phyloP scores from a whole-genome alignment of 352 stramenopile genomes.

The Globisporangium recalcitrans region DNA sequence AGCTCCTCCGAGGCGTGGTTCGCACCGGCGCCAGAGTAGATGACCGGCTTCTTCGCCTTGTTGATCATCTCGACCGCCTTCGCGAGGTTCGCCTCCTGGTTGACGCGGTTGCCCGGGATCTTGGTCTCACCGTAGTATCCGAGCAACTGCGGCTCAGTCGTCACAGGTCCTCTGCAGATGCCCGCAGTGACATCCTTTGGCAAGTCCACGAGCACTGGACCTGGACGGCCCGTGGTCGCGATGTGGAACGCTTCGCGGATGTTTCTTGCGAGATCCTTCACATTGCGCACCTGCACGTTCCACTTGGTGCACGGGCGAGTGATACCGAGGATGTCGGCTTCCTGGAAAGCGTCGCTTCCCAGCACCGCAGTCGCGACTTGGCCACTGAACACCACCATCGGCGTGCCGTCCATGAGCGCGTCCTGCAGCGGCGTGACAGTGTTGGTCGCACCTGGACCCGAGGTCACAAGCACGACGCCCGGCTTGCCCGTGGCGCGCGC shows the following conservation, averaged over 20 bases:
- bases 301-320: conserved; percentile 93
- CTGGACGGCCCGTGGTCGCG: conserved; percentile 89
- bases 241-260: conserved; percentile 96
- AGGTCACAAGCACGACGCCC: conserved; percentile 92
- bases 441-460: conserved; percentile 91
- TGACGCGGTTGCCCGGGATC: conserved; percentile 70
- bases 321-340: conserved; percentile 81
- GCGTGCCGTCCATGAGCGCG: conserved; percentile 93
- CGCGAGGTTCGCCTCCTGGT: conserved; percentile 73
- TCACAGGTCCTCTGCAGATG: conserved; percentile 64
- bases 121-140: conserved; percentile 86
- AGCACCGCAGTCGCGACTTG: conserved; percentile 92
- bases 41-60: conserved; percentile 92
- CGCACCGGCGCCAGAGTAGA: conserved; percentile 91
- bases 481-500: conserved; percentile 81
- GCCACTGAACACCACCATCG: conserved; percentile 92
- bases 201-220: conserved; percentile 93
- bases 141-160: conserved; percentile 70
- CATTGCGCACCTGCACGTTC: conserved; percentile 95
- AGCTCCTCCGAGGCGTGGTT: conserved; percentile 88
- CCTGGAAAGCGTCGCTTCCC: conserved; percentile 91
- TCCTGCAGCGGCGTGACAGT: conserved; percentile 92
- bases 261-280: conserved; percentile 92
- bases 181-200: conserved; percentile 93
- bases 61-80: conserved; percentile 87